Percentiles rank a stretch among this genome's conserved stretches.
Conservation (phyloP, 2,329 filamentous ascomycete genomes). For the Calonectria multiphialidica region DNA sequence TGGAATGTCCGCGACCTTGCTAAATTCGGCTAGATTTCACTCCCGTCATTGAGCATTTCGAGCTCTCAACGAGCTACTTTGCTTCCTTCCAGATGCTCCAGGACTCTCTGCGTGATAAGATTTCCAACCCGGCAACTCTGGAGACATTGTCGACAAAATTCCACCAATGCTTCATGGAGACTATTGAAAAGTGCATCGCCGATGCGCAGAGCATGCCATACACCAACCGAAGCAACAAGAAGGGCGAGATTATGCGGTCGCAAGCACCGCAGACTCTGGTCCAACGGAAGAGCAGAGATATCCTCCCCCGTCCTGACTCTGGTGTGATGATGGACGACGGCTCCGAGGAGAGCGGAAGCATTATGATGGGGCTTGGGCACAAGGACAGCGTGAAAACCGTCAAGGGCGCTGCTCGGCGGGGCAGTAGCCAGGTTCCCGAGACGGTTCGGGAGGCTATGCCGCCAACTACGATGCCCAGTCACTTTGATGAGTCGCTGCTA, state of each 20-base stretch:
- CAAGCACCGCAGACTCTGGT: constrained; percentile 34
- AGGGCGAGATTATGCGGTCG: constrained; percentile 44
- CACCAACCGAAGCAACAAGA: constrained; percentile 56
- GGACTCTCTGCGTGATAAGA: constrained; percentile 50
- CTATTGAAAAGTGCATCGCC: constrained; percentile 51
- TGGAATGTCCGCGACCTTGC: not conserved
- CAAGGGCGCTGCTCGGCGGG: constrained; percentile 29
- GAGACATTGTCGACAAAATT: constrained; percentile 55
- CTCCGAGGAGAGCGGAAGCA: constrained; percentile 53
- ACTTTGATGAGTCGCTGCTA: constrained; percentile 35
- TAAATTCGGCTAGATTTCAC: constrained; percentile 49
- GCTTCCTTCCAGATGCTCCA: constrained; percentile 49
- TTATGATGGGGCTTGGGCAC: constrained; percentile 40
- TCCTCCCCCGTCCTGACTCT: constrained; percentile 51
- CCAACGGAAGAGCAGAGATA: constrained; percentile 40
- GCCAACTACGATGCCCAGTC: constrained; percentile 20
- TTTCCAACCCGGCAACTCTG: constrained; percentile 52
- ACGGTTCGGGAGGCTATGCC: constrained; percentile 36
- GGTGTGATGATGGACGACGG: constrained; percentile 54
- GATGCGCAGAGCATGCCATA: constrained; percentile 53
- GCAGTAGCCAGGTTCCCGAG: constrained; percentile 42
- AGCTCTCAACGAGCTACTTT: constrained; percentile 50
- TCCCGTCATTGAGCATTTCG: constrained; percentile 57
- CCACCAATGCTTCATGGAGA: constrained; percentile 55
- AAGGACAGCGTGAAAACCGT: constrained; percentile 49